Base-by-base conservation (phyloP, 352 stramenopile genomes). In the Heterotrichella gracilis region DNA sequence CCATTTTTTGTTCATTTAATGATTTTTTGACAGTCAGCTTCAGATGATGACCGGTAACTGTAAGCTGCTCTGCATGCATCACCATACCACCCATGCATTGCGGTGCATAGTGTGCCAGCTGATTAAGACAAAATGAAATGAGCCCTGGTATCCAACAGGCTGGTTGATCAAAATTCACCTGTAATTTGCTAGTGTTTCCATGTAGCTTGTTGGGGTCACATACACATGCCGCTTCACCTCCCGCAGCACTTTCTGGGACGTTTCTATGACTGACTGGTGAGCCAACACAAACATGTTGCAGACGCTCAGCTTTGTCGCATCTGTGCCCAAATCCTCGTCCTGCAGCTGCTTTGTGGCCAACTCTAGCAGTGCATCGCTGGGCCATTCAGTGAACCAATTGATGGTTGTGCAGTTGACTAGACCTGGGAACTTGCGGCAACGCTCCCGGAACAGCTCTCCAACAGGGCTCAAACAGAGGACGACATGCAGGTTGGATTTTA, bases 311-410 rank as follows among this genome's bases (percentile, higher is more conserved):
- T 94, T 82, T 25, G 88, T 79, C 14, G 76, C 73, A 3, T 89
- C 82, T 68, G 93, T 89, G 2, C 84, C 84, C 0, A 94, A 72
- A 14, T 86, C 81, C 21, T 86, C 81, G 0, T 83, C 82, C 0
- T 81, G 81, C 22, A 95, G 87, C 72, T 92, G 90, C 4, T 81
- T 80, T 24, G 85, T 77, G 0, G 87, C 87, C 13, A 95, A 87
- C 0, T 82, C 90, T 72, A 84, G 82, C 0, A 95, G 77, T 3
- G 87, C 87, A 67, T 95, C 87, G 70, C 90, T 82, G 0, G 87
- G 87, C 87, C 87, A 95, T 20, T 87, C 82, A 68, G 90, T 89
- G 76, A 94, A 95, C 87, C 87, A 95, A 71, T 95, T 87, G 73
- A 95, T 95, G 19, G 78, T 82, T 41, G 84, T 92, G 76, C 83